phyloP scores from a whole-genome alignment of 441 rosid species.

The Croton setiger region DNA sequence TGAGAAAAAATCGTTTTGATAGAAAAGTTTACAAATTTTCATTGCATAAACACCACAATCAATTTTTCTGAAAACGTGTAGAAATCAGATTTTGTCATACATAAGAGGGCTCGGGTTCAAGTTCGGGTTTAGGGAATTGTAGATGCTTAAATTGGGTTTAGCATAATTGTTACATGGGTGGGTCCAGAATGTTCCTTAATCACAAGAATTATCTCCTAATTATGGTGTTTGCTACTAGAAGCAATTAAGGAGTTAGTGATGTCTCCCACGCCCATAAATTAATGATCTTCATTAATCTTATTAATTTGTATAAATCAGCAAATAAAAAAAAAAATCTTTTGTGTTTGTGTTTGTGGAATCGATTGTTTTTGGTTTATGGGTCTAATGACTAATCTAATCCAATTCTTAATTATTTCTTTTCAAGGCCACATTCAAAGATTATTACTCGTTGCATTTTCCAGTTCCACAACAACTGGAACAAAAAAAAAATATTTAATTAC shows the following conservation, averaged over 20 bases:
- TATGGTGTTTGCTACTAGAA: conserved; percentile 30
- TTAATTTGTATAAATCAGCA: not conserved
- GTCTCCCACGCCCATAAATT: conserved; percentile 27
- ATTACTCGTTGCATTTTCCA: not conserved
- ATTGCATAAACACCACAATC: no score
- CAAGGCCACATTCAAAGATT: not conserved
- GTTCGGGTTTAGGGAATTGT: no score
- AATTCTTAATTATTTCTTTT: not conserved
- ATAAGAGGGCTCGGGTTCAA: no score
- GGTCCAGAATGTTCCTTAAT: conserved; percentile 15
- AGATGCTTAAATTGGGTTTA: not conserved
- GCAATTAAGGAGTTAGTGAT: conserved; percentile 29
- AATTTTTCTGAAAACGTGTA: no score
- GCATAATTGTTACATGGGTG: conserved; percentile 1
- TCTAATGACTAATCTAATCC: not conserved
- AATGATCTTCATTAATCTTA: not conserved
- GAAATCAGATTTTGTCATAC: no score
- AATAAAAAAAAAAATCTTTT: no score
- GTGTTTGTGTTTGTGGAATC: not conserved
- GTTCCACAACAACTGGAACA: not conserved
- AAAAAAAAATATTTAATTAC: no score
- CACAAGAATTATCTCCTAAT: conserved; percentile 31
- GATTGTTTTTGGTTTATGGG: conserved; percentile 1
- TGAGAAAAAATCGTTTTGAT: no score
- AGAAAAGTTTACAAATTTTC: no score